Base-by-base conservation (phyloP, 441 rosid species). In the Melastoma candidum region DNA sequence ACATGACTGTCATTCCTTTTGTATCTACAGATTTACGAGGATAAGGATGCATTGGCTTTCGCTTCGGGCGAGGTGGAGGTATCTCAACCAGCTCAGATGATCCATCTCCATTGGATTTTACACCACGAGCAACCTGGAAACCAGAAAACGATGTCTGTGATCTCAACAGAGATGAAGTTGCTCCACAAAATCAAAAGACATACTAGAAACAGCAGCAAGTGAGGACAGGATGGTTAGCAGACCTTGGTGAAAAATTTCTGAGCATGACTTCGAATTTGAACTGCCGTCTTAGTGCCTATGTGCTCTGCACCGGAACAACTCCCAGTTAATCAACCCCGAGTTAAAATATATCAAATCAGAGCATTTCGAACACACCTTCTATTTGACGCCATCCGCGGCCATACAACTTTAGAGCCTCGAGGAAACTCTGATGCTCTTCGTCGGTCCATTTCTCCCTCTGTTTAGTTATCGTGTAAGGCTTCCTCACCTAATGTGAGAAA, bases 181-280 rank as follows among this genome's bases (percentile, higher is more conserved):
- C 7, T 29, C 36, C 36, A 29, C 7, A 7, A 29, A 29, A 29
- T 29, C 36, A 29, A 29, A 29, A 7, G 36, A 29, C 5, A 29
- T 29, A 29, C 7, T 29, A 7, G 7, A 29, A 29, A 3, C 36
- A 29, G 36, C 3, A 29, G 36, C 36, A 29, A 29, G 3, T 29
- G 7, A 3, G 7, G 36, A 3, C 7, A 29, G 36, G 36, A 7
- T 7, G 36, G 36, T 29, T 29, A 29, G 36, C 36, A 29, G 36
- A 84, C 97, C 96, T 87, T 90, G 57, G 92, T 78, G 82, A 90
- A 90, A 69, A 87, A 87, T 67, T 90, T 90, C 68, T 90, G 97
- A 70, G 97, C 96, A 74, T 87, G 97, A 76, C 98, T 90, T 74
- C 90, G 75, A 54, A 87, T 87, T 70, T 87, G 96, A 70, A 90